Percentiles rank a stretch among this genome's conserved stretches.
Evolutionary conservation across 2,329 filamentous ascomycete species (phyloP).

Genomic region (Pseudogymnoascus sp.): DNA sequence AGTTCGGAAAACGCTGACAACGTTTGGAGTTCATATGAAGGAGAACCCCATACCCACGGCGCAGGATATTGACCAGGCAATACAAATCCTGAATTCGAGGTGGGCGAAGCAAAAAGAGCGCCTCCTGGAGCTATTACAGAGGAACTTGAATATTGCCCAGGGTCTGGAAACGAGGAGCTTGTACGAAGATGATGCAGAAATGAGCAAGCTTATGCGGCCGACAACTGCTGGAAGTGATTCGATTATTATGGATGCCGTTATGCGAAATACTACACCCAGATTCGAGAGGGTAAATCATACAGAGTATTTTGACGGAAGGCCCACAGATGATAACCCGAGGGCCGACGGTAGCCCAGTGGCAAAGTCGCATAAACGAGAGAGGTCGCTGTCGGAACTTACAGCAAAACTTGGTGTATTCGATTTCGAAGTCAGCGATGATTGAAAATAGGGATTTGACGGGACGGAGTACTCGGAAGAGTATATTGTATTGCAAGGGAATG

Average conservation of each 20-base stretch:
- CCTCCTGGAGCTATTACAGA: slow-evolving; percentile 24
- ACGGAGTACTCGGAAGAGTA: slow-evolving; percentile 1
- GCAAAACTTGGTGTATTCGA: neutral
- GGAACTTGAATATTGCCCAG: slow-evolving; percentile 26
- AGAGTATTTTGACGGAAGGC: slow-evolving; percentile 24
- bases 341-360: slow-evolving; percentile 35
- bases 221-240: slow-evolving; percentile 26
- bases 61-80: slow-evolving; percentile 27
- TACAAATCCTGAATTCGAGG: slow-evolving; percentile 23
- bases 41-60: slow-evolving; percentile 24
- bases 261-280: slow-evolving; percentile 27
- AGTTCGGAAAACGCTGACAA: slow-evolving; percentile 25
- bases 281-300: slow-evolving; percentile 21
- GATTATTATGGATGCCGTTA: slow-evolving; percentile 27
- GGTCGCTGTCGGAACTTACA: slow-evolving; percentile 25
- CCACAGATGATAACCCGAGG: slow-evolving; percentile 26
- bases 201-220: slow-evolving; percentile 25
- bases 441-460: neutral
- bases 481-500: neutral
- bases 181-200: slow-evolving; percentile 14
- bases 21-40: slow-evolving; percentile 22
- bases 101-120: slow-evolving; percentile 27
- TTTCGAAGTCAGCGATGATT: slow-evolving; percentile 1
- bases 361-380: slow-evolving; percentile 37
- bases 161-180: slow-evolving; percentile 18